These are phyloP conservation scores for Lipomyces yamadae DNA, from an alignment of 805 yeast species.

Conservation along the genomic window DNA sequence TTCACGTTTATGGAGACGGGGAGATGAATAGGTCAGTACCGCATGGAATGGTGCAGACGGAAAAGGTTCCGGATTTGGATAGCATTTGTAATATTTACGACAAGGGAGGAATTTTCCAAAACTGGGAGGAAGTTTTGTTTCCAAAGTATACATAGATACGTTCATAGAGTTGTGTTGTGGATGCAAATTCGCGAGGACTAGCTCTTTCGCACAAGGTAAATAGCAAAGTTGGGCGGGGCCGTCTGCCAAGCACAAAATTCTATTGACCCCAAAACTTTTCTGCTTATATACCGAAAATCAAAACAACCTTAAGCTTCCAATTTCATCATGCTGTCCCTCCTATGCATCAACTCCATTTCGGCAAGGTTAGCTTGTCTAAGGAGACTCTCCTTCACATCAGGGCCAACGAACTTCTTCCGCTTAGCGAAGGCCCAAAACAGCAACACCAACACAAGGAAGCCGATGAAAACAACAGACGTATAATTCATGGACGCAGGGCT, in stretches of 20 bases:
- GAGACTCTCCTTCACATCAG: conserved; percentile 10
- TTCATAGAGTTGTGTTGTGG: no score
- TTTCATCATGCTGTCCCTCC: background rate
- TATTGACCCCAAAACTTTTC: no score
- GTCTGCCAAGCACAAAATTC: no score
- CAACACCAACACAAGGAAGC: conserved; percentile 47
- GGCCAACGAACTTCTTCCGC: conserved; percentile 59
- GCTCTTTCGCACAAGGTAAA: no score
- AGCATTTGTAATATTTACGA: conserved; percentile 50
- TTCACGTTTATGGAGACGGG: conserved; percentile 31
- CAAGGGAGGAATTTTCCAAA: conserved; percentile 43
- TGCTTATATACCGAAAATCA: no score
- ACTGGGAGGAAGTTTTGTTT: conserved; percentile 41
- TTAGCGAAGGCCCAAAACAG: conserved; percentile 57
- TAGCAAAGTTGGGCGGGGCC: no score
- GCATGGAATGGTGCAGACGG: conserved; percentile 35
- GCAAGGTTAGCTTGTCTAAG: conserved; percentile 9
- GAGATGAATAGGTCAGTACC: conserved; percentile 42
- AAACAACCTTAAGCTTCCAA: no score
- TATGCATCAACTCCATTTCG: conserved; percentile 5
- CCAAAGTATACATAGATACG: conserved; percentile 27
- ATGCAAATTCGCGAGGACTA: no score
- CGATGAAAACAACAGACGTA: conserved; percentile 56
- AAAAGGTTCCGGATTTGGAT: conserved; percentile 39
- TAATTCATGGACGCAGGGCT: conserved; percentile 57